A percentile compares a stretch with the other conserved stretches of the same genome.
phyloP scores from a whole-genome alignment of 164 flowering plant species.

The Berberis vulgaris region DNA sequence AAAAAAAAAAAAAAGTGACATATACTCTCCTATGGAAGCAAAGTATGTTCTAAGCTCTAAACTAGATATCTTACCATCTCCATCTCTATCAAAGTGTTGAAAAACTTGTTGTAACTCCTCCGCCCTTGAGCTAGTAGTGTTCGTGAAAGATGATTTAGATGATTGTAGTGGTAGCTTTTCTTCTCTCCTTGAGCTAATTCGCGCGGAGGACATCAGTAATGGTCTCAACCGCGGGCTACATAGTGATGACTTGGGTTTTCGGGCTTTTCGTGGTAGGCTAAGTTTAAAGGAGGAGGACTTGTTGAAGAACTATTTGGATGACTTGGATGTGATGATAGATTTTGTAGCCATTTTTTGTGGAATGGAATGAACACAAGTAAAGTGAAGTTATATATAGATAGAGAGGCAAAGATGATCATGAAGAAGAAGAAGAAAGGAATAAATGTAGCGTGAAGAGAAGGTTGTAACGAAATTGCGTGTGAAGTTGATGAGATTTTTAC shows the following conservation, averaged over 20 bases:
- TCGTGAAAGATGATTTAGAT: not conserved
- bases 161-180: not conserved
- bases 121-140: conserved; percentile 10
- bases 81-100: conserved; percentile 47
- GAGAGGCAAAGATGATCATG: too few species aligned
- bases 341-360: too few species aligned
- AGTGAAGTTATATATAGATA: too few species aligned
- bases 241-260: not conserved
- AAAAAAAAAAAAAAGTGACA: too few species aligned
- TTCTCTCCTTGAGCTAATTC: too few species aligned
- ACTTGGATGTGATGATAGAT: not conserved
- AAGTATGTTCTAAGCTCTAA: conserved; percentile 46
- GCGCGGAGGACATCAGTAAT: too few species aligned
- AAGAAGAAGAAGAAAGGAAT: too few species aligned
- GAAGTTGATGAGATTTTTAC: too few species aligned
- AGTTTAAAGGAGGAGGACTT: not conserved
- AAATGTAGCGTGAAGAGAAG: too few species aligned
- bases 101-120: conserved; percentile 41
- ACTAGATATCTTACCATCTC: conserved; percentile 67
- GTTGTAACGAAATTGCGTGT: too few species aligned
- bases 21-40: conserved; percentile 46
- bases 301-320: not conserved
- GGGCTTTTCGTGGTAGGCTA: not conserved
- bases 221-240: too few species aligned
- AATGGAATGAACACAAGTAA: too few species aligned